Conservation (phyloP, 176 grass and related monocot species). For the Microstegium vimineum region DNA sequence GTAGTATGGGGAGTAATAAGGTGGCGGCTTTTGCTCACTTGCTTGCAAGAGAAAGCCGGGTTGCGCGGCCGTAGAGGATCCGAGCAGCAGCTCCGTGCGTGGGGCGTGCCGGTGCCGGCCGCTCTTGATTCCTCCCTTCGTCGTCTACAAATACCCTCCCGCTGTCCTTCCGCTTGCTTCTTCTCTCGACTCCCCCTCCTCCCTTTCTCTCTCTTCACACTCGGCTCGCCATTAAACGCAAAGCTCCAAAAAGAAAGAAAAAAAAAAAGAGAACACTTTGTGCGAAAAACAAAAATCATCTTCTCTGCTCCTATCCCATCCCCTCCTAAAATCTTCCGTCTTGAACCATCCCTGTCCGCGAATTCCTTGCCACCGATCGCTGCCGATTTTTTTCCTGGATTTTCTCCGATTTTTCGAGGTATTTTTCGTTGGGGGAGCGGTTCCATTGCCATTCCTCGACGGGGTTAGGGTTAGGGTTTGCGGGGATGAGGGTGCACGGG, state of each 20-base stretch:
- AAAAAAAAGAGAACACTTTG: not conserved
- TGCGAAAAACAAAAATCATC: not conserved
- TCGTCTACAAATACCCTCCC: conserved; percentile 62
- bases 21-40: too few species aligned
- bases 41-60: too few species aligned
- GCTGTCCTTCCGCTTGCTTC: conserved; percentile 1
- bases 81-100: not conserved
- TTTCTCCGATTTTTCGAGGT: conserved; percentile 21
- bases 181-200: not conserved
- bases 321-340: not conserved
- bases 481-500: conserved; percentile 53
- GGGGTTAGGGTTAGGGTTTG: conserved; percentile 37
- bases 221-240: conserved; percentile 34
- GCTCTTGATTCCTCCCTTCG: too few species aligned
- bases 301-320: not conserved
- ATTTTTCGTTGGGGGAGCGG: not conserved
- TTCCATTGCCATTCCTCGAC: conserved; percentile 15
- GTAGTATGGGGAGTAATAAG: too few species aligned
- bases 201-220: not conserved
- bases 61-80: not conserved
- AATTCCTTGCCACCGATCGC: not conserved
- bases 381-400: not conserved
- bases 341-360: not conserved
- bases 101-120: too few species aligned
- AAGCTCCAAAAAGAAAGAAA: not conserved